phyloP scores from a whole-genome alignment of 768 basidiomycete genomes.

The Russula griseocarnosa region DNA sequence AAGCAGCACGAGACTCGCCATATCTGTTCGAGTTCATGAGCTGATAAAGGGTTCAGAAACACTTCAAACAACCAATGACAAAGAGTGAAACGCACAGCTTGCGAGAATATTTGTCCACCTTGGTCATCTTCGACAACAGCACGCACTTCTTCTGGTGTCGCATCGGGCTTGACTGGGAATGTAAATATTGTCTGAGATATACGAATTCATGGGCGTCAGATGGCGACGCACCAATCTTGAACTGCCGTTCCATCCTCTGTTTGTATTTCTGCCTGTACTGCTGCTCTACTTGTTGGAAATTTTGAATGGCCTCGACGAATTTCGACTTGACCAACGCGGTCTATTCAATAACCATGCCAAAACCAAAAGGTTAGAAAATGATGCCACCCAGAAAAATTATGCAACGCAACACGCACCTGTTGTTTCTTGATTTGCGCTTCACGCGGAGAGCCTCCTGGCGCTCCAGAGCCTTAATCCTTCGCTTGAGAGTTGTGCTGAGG shows the following conservation, averaged over 20 bases:
- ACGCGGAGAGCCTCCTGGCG: conserved; percentile 38
- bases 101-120: conserved; percentile 72
- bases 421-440: conserved; percentile 48
- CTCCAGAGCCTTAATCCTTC: conserved; percentile 56
- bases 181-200: neutral
- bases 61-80: neutral
- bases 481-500: conserved; percentile 54
- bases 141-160: conserved; percentile 73
- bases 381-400: neutral
- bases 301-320: conserved; percentile 72
- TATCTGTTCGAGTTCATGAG: conserved; percentile 88
- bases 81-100: conserved; percentile 47
- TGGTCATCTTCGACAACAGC: conserved; percentile 61
- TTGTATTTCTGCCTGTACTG: conserved; percentile 61
- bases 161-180: conserved; percentile 74
- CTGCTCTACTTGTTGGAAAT: conserved; percentile 72
- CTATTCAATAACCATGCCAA: conserved; percentile 35
- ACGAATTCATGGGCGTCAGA: neutral
- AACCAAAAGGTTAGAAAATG: neutral
- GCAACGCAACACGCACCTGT: conserved; percentile 36
- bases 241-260: conserved; percentile 68
- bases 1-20: conserved; percentile 84
- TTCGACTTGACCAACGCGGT: conserved; percentile 57
- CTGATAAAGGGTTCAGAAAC: conserved; percentile 38
- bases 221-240: conserved; percentile 60